Conservation (phyloP, 345 rosid species). For the Clarkia xantiana region DNA sequence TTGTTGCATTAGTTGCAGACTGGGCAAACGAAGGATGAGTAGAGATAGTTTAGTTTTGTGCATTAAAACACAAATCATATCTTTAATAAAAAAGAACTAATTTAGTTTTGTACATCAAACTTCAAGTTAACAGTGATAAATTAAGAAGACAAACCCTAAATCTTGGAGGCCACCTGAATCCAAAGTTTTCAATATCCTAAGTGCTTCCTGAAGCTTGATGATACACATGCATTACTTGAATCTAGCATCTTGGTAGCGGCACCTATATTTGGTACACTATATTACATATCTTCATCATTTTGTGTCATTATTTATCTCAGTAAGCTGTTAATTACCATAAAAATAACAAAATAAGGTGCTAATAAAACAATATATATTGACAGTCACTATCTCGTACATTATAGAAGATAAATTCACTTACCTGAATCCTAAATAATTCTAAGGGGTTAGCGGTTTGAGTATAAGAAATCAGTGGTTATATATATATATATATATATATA, state of each 20-base stretch:
- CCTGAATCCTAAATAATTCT: background rate
- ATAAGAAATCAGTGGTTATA: no score
- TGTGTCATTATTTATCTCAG: constrained; percentile 60
- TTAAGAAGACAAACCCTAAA: constrained; percentile 42
- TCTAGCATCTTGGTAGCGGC: background rate
- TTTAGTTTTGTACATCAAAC: no score
- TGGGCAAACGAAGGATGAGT: no score
- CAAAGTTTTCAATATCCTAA: constrained; percentile 49
- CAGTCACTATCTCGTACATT: background rate
- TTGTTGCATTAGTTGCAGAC: no score
- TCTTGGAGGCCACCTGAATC: constrained; percentile 38
- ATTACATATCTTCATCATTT: constrained; percentile 65
- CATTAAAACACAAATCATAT: background rate
- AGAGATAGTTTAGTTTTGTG: no score
- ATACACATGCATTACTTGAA: background rate
- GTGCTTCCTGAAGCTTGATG: constrained; percentile 30
- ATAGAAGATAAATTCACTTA: background rate
- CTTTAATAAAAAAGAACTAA: constrained; percentile 4
- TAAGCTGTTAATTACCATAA: constrained; percentile 32
- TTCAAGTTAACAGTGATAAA: no score
- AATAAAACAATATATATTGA: constrained; percentile 1
- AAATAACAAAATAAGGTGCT: constrained; percentile 12
- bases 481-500: no score
- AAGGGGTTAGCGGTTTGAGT: no score
- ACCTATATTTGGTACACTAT: constrained; percentile 3